Conservation (phyloP, 2,329 filamentous ascomycete species). For the Fusarium sp. region DNA sequence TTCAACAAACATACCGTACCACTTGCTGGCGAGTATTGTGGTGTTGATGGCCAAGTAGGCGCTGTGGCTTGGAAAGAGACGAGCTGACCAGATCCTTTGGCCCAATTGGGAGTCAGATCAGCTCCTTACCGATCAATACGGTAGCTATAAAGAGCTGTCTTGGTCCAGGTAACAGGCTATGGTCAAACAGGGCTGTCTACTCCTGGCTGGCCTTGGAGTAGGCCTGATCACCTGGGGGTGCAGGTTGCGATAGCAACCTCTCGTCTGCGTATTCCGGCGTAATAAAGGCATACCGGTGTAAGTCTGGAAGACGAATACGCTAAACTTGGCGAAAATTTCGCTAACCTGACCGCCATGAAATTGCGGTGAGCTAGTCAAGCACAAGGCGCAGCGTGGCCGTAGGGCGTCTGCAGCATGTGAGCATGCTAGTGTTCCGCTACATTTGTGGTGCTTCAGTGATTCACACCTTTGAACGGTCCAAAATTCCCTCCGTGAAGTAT, state of each 20-base stretch:
- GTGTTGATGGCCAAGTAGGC: background rate
- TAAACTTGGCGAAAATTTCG: background rate
- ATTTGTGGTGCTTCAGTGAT: background rate
- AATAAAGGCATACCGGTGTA: background rate
- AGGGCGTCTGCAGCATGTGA: background rate
- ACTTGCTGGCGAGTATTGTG: background rate
- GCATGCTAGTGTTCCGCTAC: background rate
- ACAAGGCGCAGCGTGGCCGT: background rate
- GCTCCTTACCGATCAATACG: background rate
- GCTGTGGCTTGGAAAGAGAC: background rate
- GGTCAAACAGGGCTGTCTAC: background rate
- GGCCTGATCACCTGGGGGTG: background rate
- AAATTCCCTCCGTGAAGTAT: background rate
- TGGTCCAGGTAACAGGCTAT: background rate
- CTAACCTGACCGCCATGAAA: background rate
- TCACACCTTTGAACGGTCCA: background rate
- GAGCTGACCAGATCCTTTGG: background rate
- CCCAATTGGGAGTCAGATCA: background rate
- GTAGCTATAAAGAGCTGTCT: background rate
- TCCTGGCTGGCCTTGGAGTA: background rate
- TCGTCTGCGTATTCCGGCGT: background rate
- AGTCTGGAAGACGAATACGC: background rate
- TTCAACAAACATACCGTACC: background rate
- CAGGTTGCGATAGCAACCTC: no score
- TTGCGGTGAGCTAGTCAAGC: background rate